Evolutionary conservation across 2,329 filamentous ascomycete genomes (phyloP).

Genomic region (Annulohypoxylon truncatum): DNA sequence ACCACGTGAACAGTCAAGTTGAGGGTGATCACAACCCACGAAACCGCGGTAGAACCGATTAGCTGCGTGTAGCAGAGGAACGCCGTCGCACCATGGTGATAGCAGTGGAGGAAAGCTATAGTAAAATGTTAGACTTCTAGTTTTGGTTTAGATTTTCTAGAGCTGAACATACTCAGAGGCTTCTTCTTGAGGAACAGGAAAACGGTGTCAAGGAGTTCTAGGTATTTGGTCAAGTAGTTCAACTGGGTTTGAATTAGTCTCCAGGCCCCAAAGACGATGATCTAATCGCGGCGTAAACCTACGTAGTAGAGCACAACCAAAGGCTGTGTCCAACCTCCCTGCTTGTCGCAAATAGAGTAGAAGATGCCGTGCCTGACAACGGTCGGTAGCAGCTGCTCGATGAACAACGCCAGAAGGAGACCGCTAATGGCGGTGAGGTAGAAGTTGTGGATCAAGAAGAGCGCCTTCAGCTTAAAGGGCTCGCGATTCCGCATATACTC

Average conservation of each 20-base stretch:
- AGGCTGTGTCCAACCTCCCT: conserved; percentile 93
- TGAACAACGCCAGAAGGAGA: conserved; percentile 82
- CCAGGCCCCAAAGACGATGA: conserved; percentile 2
- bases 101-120: conserved; percentile 93
- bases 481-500: conserved; percentile 90
- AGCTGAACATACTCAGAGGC: conserved; percentile 77
- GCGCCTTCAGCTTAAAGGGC: conserved; percentile 85
- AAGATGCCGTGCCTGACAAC: conserved; percentile 85
- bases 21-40: conserved; percentile 92
- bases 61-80: conserved; percentile 98
- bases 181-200: conserved; percentile 99
- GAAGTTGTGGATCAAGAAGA: conserved; percentile 98
- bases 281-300: conserved; percentile 54
- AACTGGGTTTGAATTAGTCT: conserved; percentile 69
- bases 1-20: conserved; percentile 96
- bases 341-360: conserved; percentile 82
- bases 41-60: conserved; percentile 90
- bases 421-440: conserved; percentile 88
- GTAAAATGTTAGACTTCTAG: not conserved
- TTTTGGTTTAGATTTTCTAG: not conserved
- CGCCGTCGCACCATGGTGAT: conserved; percentile 96
- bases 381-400: conserved; percentile 90
- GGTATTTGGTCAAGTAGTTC: conserved; percentile 98
- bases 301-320: conserved; percentile 98
- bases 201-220: conserved; percentile 93